Percentiles rank a stretch among this genome's conserved stretches.
phyloP scores from a whole-genome alignment of 2,329 filamentous ascomycete genomes.

The Dactylellina cionopaga region DNA sequence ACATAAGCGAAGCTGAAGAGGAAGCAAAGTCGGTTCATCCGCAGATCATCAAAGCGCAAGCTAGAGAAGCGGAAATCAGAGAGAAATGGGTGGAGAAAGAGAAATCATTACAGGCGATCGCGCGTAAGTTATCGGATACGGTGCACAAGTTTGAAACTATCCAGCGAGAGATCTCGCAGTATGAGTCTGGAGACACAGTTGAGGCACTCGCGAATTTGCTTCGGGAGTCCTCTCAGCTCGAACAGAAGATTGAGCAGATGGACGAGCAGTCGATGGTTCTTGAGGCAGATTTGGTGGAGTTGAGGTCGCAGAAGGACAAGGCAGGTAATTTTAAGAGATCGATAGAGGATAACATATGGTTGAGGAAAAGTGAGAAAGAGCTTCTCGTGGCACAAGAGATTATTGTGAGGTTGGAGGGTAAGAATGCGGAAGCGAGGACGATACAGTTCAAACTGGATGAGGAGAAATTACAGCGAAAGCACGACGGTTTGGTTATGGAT shows the following conservation, averaged over 20 bases:
- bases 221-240: slow-evolving; percentile 38
- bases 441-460: slow-evolving; percentile 77
- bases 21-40: slow-evolving; percentile 80
- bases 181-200: slow-evolving; percentile 63
- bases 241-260: slow-evolving; percentile 18
- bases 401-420: slow-evolving; percentile 77
- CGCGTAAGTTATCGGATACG: slow-evolving; percentile 76
- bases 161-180: slow-evolving; percentile 80
- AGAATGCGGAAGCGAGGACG: slow-evolving; percentile 85
- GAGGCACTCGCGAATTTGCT: slow-evolving; percentile 37
- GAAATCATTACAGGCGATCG: slow-evolving; percentile 75
- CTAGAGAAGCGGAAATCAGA: slow-evolving; percentile 79
- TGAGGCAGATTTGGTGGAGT: slow-evolving; percentile 23
- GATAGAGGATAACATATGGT: slow-evolving; percentile 87
- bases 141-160: slow-evolving; percentile 79
- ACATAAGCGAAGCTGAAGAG: slow-evolving; percentile 72
- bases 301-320: slow-evolving; percentile 62
- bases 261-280: slow-evolving; percentile 8
- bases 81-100: slow-evolving; percentile 77
- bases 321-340: slow-evolving; percentile 85
- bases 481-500: slow-evolving; percentile 76
- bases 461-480: slow-evolving; percentile 71
- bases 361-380: slow-evolving; percentile 77
- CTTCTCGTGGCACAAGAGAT: slow-evolving; percentile 75
- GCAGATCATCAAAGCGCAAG: slow-evolving; percentile 77